A percentile compares a stretch with the other conserved stretches of the same genome.
These are phyloP conservation scores for Macrolepiota fuliginosa DNA, from an alignment of 768 basidiomycete species.

Conservation along the genomic window DNA sequence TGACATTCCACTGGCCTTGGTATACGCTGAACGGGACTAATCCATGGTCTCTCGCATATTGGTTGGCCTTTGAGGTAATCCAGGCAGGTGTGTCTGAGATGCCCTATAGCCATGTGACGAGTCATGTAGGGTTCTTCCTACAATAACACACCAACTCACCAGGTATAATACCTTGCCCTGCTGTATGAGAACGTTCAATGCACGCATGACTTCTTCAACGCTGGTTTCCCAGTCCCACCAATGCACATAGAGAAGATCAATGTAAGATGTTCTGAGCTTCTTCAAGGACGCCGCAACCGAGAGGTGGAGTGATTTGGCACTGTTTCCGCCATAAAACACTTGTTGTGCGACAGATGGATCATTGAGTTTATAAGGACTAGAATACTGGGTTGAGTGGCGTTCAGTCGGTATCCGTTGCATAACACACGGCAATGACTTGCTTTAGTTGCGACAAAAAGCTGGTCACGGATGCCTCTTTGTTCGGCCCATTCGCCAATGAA, in stretches of 20 bases:
- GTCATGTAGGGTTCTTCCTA: neutral
- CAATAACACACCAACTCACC: neutral
- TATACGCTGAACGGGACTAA: constrained; percentile 36
- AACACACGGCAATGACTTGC: constrained; percentile 15
- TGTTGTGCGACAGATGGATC: constrained; percentile 27
- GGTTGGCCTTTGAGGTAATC: constrained; percentile 38
- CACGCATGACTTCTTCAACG: constrained; percentile 56
- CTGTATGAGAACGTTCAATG: constrained; percentile 47
- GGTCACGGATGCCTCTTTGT: constrained; percentile 39
- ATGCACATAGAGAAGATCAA: constrained; percentile 37
- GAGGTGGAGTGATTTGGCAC: constrained; percentile 36
- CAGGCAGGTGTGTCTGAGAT: constrained; percentile 45
- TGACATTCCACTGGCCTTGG: constrained; percentile 42
- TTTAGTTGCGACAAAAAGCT: constrained; percentile 46
- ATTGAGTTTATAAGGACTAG: constrained; percentile 23
- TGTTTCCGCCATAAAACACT: constrained; percentile 36
- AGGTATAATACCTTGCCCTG: constrained; percentile 49
- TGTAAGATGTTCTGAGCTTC: constrained; percentile 33
- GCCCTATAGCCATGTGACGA: constrained; percentile 23
- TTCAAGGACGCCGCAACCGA: constrained; percentile 38
- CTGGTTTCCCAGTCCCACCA: constrained; percentile 51
- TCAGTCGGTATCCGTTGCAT: too few species aligned
- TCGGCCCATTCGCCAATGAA: constrained; percentile 52
- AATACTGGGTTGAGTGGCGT: constrained; percentile 21
- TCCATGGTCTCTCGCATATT: constrained; percentile 45